These are phyloP conservation scores for Lepidium campestre DNA, from an alignment of 441 rosid species.

Conservation along the genomic window DNA sequence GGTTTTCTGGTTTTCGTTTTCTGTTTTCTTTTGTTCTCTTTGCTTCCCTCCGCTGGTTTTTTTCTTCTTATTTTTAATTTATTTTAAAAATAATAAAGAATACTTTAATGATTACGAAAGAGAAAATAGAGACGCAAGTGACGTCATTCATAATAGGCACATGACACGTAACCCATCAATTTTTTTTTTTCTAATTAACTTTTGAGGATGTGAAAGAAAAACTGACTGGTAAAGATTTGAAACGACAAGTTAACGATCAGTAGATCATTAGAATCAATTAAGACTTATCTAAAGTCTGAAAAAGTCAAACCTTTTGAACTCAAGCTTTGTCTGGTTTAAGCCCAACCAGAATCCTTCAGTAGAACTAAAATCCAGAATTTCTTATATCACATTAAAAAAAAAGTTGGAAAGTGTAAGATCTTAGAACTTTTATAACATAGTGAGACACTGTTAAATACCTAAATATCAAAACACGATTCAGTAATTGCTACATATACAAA, in stretches of 20 bases:
- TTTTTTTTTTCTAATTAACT: background rate
- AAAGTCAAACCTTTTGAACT: background rate
- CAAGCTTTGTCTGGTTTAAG: background rate
- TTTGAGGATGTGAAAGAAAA: background rate
- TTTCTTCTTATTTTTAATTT: background rate
- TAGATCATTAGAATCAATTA: no score
- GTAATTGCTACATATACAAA: conserved; percentile 4
- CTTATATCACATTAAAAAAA: background rate
- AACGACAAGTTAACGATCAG: no score
- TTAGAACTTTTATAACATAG: background rate
- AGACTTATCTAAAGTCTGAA: background rate
- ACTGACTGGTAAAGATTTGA: no score
- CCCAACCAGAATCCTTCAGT: background rate
- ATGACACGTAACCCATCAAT: conserved; percentile 1
- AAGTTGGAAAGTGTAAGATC: conserved; percentile 2
- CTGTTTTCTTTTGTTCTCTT: background rate
- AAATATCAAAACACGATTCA: conserved; percentile 9
- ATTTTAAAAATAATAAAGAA: background rate
- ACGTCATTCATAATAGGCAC: background rate
- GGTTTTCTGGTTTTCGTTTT: background rate
- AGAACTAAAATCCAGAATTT: conserved; percentile 1
- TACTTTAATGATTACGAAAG: conserved; percentile 18
- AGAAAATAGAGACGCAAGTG: conserved; percentile 17
- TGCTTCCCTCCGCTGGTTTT: background rate
- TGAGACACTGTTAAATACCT: background rate